Conservation (phyloP, 495 filamentous ascomycete species). For the Lasiosphaeria miniovina region DNA sequence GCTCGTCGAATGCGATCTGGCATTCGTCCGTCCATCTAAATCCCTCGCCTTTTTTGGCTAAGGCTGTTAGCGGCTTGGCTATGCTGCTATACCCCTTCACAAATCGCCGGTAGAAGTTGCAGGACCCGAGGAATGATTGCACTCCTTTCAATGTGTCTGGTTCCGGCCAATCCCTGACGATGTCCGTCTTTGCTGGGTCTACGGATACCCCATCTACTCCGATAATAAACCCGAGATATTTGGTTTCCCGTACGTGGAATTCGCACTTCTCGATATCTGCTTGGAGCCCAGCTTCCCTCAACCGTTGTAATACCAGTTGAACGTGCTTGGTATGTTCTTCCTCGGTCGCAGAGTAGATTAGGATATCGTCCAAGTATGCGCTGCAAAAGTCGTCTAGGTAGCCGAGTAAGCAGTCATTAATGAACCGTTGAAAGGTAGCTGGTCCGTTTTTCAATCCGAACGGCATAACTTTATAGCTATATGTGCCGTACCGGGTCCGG, state of each 20-base stretch:
- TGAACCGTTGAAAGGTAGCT: too few relatives aligned
- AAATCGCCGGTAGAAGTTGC: conserved; percentile 14
- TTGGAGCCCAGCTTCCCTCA: conserved; percentile 19
- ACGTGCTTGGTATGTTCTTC: conserved; percentile 6
- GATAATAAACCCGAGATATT: conserved; percentile 29
- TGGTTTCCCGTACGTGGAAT: conserved; percentile 23
- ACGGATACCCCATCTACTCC: conserved; percentile 3
- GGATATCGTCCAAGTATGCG: conserved; percentile 12
- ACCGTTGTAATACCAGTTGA: conserved; percentile 9
- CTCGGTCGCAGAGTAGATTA: conserved; percentile 5
- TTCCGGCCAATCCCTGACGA: too few relatives aligned
- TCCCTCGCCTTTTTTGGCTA: conserved; percentile 6
- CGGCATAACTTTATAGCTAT: too few relatives aligned
- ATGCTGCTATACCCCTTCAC: conserved; percentile 4
- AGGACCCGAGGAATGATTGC: conserved; percentile 11
- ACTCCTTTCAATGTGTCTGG: conserved; percentile 5
- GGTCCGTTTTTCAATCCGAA: too few relatives aligned
- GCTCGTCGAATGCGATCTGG: background rate
- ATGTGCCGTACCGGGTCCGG: too few relatives aligned
- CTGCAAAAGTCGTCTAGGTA: conserved; percentile 27
- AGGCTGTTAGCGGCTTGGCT: conserved; percentile 3
- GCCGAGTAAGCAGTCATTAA: conserved; percentile 28
- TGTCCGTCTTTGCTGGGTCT: too few relatives aligned
- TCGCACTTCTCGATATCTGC: conserved; percentile 30
- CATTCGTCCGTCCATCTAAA: background rate